Evolutionary conservation across 352 stramenopile species (phyloP).

Genomic region (Pythium rhizo-oryzae): DNA sequence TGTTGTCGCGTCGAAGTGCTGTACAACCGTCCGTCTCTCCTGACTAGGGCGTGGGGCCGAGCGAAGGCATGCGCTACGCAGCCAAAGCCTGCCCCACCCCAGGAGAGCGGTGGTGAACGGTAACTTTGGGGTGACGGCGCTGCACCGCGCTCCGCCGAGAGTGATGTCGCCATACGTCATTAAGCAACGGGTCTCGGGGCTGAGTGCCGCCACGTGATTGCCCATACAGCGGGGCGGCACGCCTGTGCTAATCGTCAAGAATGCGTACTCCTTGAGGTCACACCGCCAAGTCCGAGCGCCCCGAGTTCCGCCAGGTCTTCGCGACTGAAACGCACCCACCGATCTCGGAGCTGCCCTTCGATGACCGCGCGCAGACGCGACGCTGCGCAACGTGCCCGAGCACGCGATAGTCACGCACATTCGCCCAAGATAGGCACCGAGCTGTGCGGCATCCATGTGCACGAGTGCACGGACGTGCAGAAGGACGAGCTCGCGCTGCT

Average conservation of each 20-base stretch:
- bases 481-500: constrained; percentile 29
- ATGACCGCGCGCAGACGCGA: constrained; percentile 38
- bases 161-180: too few species aligned
- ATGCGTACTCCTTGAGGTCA: constrained; percentile 20
- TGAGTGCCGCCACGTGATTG: not conserved
- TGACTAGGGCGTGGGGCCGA: too few species aligned
- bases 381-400: constrained; percentile 36
- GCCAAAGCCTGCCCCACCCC: too few species aligned
- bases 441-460: constrained; percentile 34
- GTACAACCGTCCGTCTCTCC: too few species aligned
- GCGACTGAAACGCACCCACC: constrained; percentile 32
- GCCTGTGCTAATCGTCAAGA: constrained; percentile 25
- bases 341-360: constrained; percentile 32
- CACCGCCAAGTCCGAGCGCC: constrained; percentile 19
- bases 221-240: not conserved
- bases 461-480: constrained; percentile 35
- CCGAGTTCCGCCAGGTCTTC: constrained; percentile 31
- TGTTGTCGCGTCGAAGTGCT: too few species aligned
- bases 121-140: too few species aligned
- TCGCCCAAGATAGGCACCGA: constrained; percentile 31
- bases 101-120: too few species aligned
- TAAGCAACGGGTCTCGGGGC: too few species aligned
- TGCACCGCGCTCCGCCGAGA: too few species aligned
- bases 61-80: too few species aligned
- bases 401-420: constrained; percentile 26